Evolutionary conservation across 2,329 filamentous ascomycete genomes (phyloP).

Genomic region (Didymella keratinophila): DNA sequence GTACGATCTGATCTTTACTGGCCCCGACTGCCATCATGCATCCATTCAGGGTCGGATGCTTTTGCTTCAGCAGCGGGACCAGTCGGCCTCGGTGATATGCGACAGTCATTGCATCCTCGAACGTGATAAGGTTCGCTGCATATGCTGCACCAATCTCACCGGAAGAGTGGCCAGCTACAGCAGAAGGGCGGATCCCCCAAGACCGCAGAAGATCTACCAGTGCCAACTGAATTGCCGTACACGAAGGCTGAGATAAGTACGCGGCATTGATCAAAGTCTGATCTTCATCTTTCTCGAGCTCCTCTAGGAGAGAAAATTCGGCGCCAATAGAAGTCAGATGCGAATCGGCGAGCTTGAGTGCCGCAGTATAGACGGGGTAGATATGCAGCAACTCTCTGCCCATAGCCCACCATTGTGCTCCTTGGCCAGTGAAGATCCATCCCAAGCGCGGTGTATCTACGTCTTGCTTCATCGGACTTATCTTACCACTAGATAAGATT

Average conservation of each 20-base stretch:
- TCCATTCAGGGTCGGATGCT: not conserved
- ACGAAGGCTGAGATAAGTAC: constrained; percentile 27
- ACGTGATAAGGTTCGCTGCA: constrained; percentile 30
- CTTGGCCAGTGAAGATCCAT: constrained; percentile 42
- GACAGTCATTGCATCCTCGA: constrained; percentile 18
- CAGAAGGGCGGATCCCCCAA: constrained; percentile 34
- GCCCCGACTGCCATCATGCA: constrained; percentile 8
- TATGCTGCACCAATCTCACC: constrained; percentile 44
- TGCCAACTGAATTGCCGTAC: constrained; percentile 32
- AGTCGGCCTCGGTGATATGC: constrained; percentile 29
- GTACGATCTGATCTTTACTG: not conserved
- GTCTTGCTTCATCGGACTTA: constrained; percentile 13
- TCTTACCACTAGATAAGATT: not conserved
- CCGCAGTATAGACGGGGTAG: not conserved
- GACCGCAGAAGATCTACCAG: constrained; percentile 35
- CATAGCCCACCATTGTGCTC: constrained; percentile 40
- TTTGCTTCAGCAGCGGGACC: constrained; percentile 1
- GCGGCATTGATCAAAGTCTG: constrained; percentile 25
- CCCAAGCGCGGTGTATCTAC: constrained; percentile 1
- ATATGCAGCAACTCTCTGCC: constrained; percentile 25
- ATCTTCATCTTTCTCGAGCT: constrained; percentile 31
- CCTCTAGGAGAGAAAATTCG: constrained; percentile 21
- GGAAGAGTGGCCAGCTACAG: constrained; percentile 42
- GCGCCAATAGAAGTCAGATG: not conserved
- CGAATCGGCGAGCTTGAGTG: not conserved